Evolutionary conservation across 805 yeast genomes (phyloP).

Genomic region (Ogataea trehaloabstinens): DNA sequence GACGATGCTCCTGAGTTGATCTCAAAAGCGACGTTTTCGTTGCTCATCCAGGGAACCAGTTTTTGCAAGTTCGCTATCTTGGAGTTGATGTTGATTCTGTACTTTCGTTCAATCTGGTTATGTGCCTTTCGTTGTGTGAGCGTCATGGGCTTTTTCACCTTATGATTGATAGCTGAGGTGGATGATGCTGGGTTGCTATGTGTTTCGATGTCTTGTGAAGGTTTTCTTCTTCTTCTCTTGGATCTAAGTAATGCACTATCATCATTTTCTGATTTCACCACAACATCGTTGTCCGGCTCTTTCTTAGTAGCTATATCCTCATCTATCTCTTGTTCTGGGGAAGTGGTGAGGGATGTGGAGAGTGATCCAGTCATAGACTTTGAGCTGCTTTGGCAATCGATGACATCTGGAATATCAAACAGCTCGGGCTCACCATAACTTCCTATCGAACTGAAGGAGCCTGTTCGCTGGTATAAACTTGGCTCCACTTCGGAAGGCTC

Average conservation of each 20-base stretch:
- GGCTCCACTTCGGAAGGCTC: neutral
- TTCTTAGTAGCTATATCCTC: neutral
- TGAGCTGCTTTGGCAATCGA: neutral
- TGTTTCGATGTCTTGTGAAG: neutral
- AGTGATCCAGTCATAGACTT: neutral
- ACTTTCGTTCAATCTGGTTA: constrained; percentile 68
- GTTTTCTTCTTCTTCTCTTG: constrained; percentile 10
- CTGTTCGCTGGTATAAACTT: constrained; percentile 3
- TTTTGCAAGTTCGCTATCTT: constrained; percentile 67
- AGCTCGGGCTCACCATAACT: constrained; percentile 11
- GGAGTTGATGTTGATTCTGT: constrained; percentile 68
- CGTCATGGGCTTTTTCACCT: constrained; percentile 30
- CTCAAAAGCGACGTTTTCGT: constrained; percentile 62
- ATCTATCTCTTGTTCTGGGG: constrained; percentile 10
- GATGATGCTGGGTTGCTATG: neutral
- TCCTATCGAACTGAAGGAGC: constrained; percentile 14
- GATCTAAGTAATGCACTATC: constrained; percentile 1
- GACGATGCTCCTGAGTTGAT: constrained; percentile 35
- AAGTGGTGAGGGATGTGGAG: constrained; percentile 8
- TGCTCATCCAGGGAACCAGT: constrained; percentile 65
- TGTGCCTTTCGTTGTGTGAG: constrained; percentile 62
- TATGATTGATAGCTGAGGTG: constrained; percentile 2
- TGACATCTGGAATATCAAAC: constrained; percentile 10
- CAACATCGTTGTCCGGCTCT: neutral
- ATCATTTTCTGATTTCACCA: constrained; percentile 5